Evolutionary conservation across 306 rosid genomes (phyloP).

Genomic region (Gleditsia sinensis): DNA sequence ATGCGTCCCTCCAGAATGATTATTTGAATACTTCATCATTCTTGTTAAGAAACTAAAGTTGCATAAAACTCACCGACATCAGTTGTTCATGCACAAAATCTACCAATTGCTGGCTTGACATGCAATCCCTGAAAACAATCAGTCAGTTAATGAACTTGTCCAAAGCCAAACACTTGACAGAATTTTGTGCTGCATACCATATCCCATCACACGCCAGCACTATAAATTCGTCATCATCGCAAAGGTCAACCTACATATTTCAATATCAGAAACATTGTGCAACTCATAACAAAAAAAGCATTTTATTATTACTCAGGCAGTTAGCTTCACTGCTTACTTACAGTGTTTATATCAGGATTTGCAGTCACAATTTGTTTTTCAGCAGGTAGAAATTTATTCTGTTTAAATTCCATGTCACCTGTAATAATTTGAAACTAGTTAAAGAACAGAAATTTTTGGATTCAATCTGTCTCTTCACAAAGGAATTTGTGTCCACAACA

Average conservation of each 20-base stretch:
- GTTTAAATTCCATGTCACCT: slow-evolving; percentile 97
- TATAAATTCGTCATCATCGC: slow-evolving; percentile 76
- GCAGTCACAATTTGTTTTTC: slow-evolving; percentile 90
- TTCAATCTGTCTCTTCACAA: background rate
- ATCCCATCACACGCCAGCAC: slow-evolving; percentile 78
- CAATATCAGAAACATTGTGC: slow-evolving; percentile 5
- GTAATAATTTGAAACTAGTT: slow-evolving; percentile 37
- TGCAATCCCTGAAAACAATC: slow-evolving; percentile 76
- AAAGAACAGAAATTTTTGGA: background rate
- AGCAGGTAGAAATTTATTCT: slow-evolving; percentile 72
- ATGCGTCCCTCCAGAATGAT: background rate
- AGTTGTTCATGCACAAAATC: slow-evolving; percentile 82
- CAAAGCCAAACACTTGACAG: background rate
- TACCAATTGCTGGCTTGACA: slow-evolving; percentile 91
- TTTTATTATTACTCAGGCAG: too few species aligned
- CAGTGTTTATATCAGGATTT: slow-evolving; percentile 80
- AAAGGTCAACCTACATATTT: slow-evolving; percentile 67
- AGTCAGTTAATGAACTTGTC: too few species aligned
- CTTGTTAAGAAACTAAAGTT: background rate
- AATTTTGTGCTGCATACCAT: slow-evolving; percentile 58
- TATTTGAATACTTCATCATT: background rate
- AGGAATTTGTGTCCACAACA: background rate
- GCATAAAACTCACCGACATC: slow-evolving; percentile 50
- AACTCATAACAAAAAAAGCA: background rate
- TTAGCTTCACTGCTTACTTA: too few species aligned